These are phyloP conservation scores for Triticum monococcum DNA, from an alignment of 176 grass and related monocot species.

Conservation along the genomic window DNA sequence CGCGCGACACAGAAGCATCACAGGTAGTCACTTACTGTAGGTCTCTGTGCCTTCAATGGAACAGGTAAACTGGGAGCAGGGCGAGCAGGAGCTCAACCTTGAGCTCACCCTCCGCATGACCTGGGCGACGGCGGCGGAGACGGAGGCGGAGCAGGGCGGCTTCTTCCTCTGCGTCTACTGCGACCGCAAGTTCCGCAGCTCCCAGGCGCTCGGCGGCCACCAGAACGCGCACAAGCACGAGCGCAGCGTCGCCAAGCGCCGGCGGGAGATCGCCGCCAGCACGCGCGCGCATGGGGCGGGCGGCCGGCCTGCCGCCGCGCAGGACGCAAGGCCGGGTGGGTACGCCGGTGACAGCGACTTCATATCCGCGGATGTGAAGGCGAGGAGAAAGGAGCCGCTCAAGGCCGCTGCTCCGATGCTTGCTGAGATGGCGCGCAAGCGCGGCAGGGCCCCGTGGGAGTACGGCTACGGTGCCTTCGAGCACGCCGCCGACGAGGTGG, in stretches of 20 bases:
- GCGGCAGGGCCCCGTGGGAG: background rate
- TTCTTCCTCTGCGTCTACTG: conserved; percentile 94
- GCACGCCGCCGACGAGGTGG: conserved; percentile 18
- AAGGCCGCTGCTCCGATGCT: background rate
- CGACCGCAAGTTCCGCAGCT: conserved; percentile 80
- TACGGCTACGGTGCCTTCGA: background rate
- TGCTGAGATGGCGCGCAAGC: background rate
- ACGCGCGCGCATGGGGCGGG: conserved; percentile 18
- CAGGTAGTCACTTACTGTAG: background rate
- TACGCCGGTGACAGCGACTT: background rate
- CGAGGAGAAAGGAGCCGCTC: background rate
- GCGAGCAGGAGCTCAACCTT: conserved; percentile 49
- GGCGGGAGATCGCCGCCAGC: conserved; percentile 42
- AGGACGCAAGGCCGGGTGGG: background rate
- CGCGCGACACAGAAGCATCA: too few species aligned
- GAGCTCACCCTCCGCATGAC: conserved; percentile 45
- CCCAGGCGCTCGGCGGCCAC: conserved; percentile 90
- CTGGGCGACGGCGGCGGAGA: background rate
- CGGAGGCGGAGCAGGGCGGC: conserved; percentile 38
- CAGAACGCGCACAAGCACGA: conserved; percentile 98
- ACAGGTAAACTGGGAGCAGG: conserved; percentile 25
- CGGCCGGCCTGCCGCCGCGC: background rate
- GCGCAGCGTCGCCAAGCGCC: conserved; percentile 65
- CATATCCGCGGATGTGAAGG: background rate
- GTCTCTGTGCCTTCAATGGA: conserved; percentile 25